phyloP scores from a whole-genome alignment of 2,329 filamentous ascomycete species.

The Verticillium klebahnii region DNA sequence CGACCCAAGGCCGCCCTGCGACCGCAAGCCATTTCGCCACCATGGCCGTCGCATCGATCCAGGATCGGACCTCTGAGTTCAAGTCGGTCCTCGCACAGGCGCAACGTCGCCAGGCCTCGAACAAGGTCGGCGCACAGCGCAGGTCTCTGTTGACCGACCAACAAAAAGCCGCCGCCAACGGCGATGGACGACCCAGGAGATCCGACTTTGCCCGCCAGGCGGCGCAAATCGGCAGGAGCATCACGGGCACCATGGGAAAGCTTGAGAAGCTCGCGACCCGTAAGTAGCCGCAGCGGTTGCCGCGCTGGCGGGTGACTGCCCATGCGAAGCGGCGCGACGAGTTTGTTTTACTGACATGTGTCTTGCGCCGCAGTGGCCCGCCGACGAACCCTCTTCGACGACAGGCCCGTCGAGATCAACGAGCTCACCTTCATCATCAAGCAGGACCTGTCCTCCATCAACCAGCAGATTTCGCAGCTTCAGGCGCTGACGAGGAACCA shows the following conservation, averaged over 20 bases:
- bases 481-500: conserved; percentile 73
- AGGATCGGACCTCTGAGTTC: conserved; percentile 96
- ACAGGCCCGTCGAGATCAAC: conserved; percentile 90
- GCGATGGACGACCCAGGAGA: conserved; percentile 51
- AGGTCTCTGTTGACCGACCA: conserved; percentile 73
- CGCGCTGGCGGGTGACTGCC: no score
- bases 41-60: conserved; percentile 73
- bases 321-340: no score
- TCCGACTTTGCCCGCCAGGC: conserved; percentile 93
- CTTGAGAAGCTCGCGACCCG: conserved; percentile 86
- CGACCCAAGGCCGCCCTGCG: background rate
- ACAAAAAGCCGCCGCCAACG: conserved; percentile 61
- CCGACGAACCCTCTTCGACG: conserved; percentile 94
- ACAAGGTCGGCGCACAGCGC: conserved; percentile 73
- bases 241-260: conserved; percentile 90
- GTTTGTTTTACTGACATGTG: background rate
- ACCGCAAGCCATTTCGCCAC: conserved; percentile 7
- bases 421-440: conserved; percentile 94
- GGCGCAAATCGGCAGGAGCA: conserved; percentile 86
- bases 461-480: conserved; percentile 82
- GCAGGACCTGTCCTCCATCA: conserved; percentile 80
- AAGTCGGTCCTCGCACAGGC: conserved; percentile 83
- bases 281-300: conserved; percentile 31
- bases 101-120: conserved; percentile 71
- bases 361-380: conserved; percentile 65